phyloP scores from a whole-genome alignment of 768 basidiomycete species.

The Kwoniella newhampshirensis region DNA sequence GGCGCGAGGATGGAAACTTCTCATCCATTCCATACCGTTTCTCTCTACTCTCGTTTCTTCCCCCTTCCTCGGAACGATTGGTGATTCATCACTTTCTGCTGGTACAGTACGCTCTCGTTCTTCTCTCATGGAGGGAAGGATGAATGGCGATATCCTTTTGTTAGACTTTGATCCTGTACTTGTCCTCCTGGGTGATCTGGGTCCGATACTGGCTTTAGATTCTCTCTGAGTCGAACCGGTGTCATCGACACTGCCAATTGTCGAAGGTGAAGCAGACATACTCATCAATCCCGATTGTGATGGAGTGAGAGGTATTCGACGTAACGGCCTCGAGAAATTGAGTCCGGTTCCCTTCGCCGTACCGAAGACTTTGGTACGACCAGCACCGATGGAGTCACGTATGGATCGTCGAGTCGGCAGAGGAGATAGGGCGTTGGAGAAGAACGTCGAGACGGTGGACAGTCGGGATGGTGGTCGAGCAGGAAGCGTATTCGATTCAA shows the following conservation, averaged over 20 bases:
- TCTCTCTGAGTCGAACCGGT: not conserved
- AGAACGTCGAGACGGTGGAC: constrained; percentile 31
- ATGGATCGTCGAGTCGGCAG: not conserved
- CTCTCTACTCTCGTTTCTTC: constrained; percentile 9
- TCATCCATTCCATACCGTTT: constrained; percentile 22
- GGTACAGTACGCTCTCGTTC: constrained; percentile 3
- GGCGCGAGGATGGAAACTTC: not conserved
- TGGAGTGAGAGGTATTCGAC: not conserved
- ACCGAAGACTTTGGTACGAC: not conserved
- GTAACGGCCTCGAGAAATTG: constrained; percentile 2
- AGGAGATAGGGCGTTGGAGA: constrained; percentile 3
- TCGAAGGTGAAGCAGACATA: too few relatives aligned
- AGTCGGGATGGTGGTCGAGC: constrained; percentile 23
- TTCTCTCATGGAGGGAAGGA: constrained; percentile 3
- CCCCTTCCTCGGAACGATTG: not conserved
- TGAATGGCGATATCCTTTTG: not conserved
- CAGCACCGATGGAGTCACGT: too few relatives aligned
- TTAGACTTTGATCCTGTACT: not conserved
- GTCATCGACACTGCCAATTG: too few relatives aligned
- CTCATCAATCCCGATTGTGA: too few relatives aligned
- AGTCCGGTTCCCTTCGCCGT: not conserved
- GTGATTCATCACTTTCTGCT: not conserved
- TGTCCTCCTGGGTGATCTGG: not conserved
- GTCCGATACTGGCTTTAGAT: not conserved
- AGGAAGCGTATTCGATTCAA: constrained; percentile 20